A percentile compares a stretch with the other conserved stretches of the same genome.
Evolutionary conservation across 2,329 filamentous ascomycete species (phyloP).

Genomic region (Hymenoscyphus infarciens): DNA sequence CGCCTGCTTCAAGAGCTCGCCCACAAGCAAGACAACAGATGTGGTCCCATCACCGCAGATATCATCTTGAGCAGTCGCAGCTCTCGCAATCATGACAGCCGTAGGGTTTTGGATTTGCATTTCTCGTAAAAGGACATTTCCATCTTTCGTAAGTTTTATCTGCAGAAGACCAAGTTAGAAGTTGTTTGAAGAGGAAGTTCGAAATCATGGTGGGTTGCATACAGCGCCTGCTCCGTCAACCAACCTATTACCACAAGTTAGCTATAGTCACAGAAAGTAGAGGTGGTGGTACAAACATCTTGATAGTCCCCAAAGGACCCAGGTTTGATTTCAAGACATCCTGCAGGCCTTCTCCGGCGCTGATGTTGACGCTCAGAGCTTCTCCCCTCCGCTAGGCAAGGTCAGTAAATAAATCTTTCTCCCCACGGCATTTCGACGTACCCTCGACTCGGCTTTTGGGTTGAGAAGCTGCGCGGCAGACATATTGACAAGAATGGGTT

Average conservation of each 20-base stretch:
- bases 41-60: slow-evolving; percentile 98
- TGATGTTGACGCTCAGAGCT: slow-evolving; percentile 95
- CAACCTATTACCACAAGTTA: slow-evolving; percentile 45
- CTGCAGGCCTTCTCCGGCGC: slow-evolving; percentile 85
- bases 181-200: slow-evolving; percentile 15
- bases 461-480: slow-evolving; percentile 98
- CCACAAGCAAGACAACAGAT: slow-evolving; percentile 89
- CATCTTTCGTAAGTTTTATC: slow-evolving; percentile 99
- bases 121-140: slow-evolving; percentile 76
- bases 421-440: slow-evolving; percentile 46
- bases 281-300: slow-evolving; percentile 64
- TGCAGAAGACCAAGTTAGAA: slow-evolving; percentile 38
- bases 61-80: slow-evolving; percentile 95
- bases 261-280: slow-evolving; percentile 11
- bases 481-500: slow-evolving; percentile 52
- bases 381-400: slow-evolving; percentile 79
- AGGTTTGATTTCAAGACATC: slow-evolving; percentile 96
- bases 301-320: slow-evolving; percentile 89
- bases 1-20: slow-evolving; percentile 96
- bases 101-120: slow-evolving; percentile 99
- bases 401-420: slow-evolving; percentile 31
- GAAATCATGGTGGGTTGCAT: slow-evolving; percentile 33
- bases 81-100: slow-evolving; percentile 77
- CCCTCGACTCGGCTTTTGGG: slow-evolving; percentile 96
- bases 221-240: slow-evolving; percentile 68